Evolutionary conservation across 2,329 filamentous ascomycete genomes (phyloP).

Genomic region (Aspergillus sp.): DNA sequence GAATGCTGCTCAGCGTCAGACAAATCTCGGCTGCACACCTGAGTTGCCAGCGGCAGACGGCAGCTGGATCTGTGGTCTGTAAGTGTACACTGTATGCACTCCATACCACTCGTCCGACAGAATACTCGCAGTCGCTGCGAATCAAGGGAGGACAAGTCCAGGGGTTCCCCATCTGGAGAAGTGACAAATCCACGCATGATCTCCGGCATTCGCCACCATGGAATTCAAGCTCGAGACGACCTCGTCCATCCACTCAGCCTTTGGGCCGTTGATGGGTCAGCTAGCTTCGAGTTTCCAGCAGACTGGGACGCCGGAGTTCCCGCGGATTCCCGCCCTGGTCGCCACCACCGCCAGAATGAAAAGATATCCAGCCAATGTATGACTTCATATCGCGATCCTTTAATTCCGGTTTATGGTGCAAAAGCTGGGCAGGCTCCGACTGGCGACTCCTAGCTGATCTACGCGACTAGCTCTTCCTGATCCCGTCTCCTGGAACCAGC

Average conservation of each 20-base stretch:
- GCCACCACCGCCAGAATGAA: background rate
- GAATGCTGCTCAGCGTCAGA: background rate
- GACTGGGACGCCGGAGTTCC: background rate
- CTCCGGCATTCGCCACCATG: background rate
- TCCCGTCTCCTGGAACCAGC: slow-evolving; percentile 21
- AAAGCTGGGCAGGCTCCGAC: slow-evolving; percentile 1
- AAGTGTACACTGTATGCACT: background rate
- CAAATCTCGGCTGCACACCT: slow-evolving; percentile 8
- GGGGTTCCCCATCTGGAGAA: background rate
- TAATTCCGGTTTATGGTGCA: background rate
- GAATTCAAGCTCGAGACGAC: background rate
- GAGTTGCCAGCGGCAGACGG: background rate
- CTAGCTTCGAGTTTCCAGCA: background rate
- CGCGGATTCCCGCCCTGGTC: background rate
- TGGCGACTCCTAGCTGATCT: slow-evolving; percentile 11
- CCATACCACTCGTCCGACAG: background rate
- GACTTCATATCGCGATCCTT: background rate
- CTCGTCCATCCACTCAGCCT: no score
- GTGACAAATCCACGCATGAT: background rate
- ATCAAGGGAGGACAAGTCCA: background rate
- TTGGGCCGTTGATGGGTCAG: background rate
- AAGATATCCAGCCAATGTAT: background rate
- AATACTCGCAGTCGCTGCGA: no score
- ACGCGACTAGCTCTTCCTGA: slow-evolving; percentile 16
- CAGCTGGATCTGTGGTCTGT: background rate